Percentiles rank a stretch among this genome's conserved stretches.
Evolutionary conservation across 306 rosid genomes (phyloP).

Genomic region (Oemleria cerasiformis): DNA sequence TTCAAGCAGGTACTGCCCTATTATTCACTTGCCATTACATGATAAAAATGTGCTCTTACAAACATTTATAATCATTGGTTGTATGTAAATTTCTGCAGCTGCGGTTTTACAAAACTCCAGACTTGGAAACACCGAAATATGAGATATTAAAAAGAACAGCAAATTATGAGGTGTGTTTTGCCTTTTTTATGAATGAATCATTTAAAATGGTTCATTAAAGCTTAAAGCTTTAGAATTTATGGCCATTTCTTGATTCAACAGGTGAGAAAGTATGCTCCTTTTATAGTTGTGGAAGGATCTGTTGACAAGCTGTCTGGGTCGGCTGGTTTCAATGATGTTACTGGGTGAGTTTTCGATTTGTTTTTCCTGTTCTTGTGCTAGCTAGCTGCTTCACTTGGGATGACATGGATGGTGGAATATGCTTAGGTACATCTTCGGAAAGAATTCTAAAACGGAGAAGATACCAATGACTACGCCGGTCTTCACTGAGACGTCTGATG

Average conservation of each 20-base stretch:
- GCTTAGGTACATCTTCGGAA: slow-evolving; percentile 78
- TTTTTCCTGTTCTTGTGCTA: background rate
- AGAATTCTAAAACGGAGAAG: slow-evolving; percentile 71
- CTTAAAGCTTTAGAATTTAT: background rate
- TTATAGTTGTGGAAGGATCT: slow-evolving; percentile 66
- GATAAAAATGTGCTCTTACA: background rate
- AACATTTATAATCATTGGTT: slow-evolving; percentile 1
- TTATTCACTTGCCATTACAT: background rate
- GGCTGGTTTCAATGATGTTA: slow-evolving; percentile 70
- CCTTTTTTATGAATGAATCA: background rate
- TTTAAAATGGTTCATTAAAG: background rate
- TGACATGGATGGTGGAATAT: slow-evolving; percentile 14
- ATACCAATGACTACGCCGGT: slow-evolving; percentile 97
- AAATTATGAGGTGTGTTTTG: slow-evolving; percentile 63
- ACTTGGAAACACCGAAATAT: slow-evolving; percentile 81
- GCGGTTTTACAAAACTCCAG: slow-evolving; percentile 80
- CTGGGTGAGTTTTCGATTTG: slow-evolving; percentile 56
- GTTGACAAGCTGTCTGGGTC: slow-evolving; percentile 84
- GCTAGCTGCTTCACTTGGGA: background rate
- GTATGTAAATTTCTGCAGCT: slow-evolving; percentile 46
- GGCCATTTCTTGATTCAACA: slow-evolving; percentile 27
- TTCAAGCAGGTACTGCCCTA: slow-evolving; percentile 61
- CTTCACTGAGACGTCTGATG: slow-evolving; percentile 71
- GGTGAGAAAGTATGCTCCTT: slow-evolving; percentile 77
- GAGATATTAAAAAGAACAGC: slow-evolving; percentile 64